Base-by-base conservation (phyloP, 805 yeast species). In the Sugiyamaella qingdaonensis region DNA sequence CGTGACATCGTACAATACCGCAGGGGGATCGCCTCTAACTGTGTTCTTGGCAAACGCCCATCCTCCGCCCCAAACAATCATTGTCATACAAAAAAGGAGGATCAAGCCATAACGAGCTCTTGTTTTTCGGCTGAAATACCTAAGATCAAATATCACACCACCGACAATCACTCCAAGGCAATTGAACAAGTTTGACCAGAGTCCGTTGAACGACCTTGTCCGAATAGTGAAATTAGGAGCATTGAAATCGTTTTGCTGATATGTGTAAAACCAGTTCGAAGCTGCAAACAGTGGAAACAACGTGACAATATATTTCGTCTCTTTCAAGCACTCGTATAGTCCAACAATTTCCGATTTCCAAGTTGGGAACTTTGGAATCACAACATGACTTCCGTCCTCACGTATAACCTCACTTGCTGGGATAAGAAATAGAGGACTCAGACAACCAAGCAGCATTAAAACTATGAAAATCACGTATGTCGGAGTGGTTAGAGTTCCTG, bases 201-300 rank as follows among this genome's bases (percentile, higher is more conserved):
- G 70, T n/a, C 82, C 78, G 69, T 81, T 81, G 61, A 81, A 73
- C 2, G 85, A 78, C 58, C 86, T 74, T 13, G 86, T 78, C 64
- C 84, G 73, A 53, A 80, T 65, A 60, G 76, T 79, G 67, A 81
- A 81, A 47, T 77, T 69, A 16, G 76, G 77, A 42, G 77, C 78
- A 63, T 80, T 81, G 66, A 77, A 72, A 53, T 77, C 78, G 62
- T 79, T 79, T 60, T 78, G 80, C 66, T 81, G 84, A 65, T 81
- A 81, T 39, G 84, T 78, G 71, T 81, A 80, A 69, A 79, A 81
- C 81, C 81, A 81, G 71, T 81, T 81, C 32, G 85, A 79, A 32
- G 82, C 74, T 57, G 78, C 76, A 62, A 81, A 81, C 80, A 79
- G 76, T 78, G 85, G 86, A 72, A 81, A 76, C 66, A 80, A 59